Conservation (phyloP, 2,329 filamentous ascomycete genomes). For the Ascosphaera apis region DNA sequence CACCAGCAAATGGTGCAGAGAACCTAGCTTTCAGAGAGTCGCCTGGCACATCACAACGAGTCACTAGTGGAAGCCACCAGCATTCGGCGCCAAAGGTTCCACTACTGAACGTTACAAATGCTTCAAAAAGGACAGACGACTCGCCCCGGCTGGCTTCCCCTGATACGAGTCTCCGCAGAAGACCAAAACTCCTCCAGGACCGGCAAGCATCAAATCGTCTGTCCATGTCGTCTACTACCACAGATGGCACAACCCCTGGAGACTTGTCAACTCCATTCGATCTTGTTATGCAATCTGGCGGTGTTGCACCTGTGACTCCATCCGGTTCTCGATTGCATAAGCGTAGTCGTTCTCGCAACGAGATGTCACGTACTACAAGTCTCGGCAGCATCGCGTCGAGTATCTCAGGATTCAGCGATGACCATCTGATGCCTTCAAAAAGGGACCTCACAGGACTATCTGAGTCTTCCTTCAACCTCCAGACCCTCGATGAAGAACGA, state of each 20-base stretch:
- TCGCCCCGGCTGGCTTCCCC: no score
- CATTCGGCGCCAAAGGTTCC: no score
- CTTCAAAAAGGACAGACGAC: no score
- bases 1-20: no score
- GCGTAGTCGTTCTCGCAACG: slow-evolving; percentile 20
- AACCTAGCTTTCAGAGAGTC: no score
- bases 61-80: no score
- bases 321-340: slow-evolving; percentile 7
- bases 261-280: slow-evolving; percentile 56
- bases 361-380: slow-evolving; percentile 54
- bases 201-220: slow-evolving; percentile 34
- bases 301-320: slow-evolving; percentile 34
- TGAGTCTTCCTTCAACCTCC: slow-evolving; percentile 29
- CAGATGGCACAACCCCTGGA: slow-evolving; percentile 35
- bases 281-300: slow-evolving; percentile 62
- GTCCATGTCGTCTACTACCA: slow-evolving; percentile 32
- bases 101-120: no score
- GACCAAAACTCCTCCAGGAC: slow-evolving; percentile 32
- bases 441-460: slow-evolving; percentile 17
- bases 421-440: slow-evolving; percentile 22
- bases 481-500: slow-evolving; percentile 40
- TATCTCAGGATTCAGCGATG: slow-evolving; percentile 30
- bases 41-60: no score
- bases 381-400: slow-evolving; percentile 76
- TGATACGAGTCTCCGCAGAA: no score